Base-by-base conservation (phyloP, 495 filamentous ascomycete species). In the Aspergillus sparsus region DNA sequence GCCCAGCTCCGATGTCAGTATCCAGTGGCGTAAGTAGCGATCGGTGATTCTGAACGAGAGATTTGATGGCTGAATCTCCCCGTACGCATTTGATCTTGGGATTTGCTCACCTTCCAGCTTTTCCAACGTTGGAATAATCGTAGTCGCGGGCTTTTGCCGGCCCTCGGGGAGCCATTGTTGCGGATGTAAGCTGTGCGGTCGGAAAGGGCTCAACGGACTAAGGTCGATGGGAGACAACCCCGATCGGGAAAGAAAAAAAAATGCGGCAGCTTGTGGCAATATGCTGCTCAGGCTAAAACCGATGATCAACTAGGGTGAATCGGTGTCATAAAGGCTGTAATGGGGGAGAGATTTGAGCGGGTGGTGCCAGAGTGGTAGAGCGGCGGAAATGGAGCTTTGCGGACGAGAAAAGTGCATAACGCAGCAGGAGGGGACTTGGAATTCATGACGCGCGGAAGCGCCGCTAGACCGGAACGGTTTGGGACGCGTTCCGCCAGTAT, bases 71-170 rank as follows among this genome's bases (percentile, higher is more conserved):
- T n/a, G 0, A 35, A 27, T 27, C 21, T 1, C 3, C 21, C 21
- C 21, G 21, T 49, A 36, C 12, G 33, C 0, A 39, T 13, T 7
- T 18, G 11, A 9, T 33, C 2, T 34, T 27, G 13, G 37, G 32
- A 5, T 15, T 56, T 42, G 32, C 74, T 71, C 67, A 89, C 87
- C 87, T 78, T 72, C 87, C 87, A 49, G 76, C 73, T 47, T 83
- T 86, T 36, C 87, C 87, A 50, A 88, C 77, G 67, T 88, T 80
- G 47, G 82, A 83, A 68, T 80, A 89, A 55, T 88, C 81, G 57
- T 81, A 80, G 41, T 84, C 82, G 71, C 83, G 83, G 64, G 76
- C 63, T 69, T 81, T 82, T 55, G 64, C 69, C 61, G 68, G 71
- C 66, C 74, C 74, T 71, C 75, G 74, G 60, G 72, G 74, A 71